Base-by-base conservation (phyloP, 2,329 filamentous ascomycete genomes). In the Claviceps sp. region DNA sequence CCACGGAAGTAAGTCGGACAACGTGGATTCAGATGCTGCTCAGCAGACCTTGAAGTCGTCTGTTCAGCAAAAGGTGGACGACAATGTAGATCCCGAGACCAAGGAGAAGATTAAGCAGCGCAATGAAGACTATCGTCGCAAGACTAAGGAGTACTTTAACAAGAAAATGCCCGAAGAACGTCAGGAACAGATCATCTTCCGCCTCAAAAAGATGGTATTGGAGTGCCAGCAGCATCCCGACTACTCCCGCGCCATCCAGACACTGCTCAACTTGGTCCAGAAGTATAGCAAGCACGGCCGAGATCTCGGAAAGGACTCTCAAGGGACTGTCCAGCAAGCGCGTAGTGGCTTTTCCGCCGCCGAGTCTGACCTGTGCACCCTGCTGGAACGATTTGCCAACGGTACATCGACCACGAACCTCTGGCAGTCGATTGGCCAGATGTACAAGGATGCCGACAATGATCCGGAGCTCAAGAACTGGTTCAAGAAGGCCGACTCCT, bases 321-420 rank as follows among this genome's bases (percentile, higher is more conserved):
- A 79, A 54, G 79, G 81, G 55, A 78, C 84, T 43, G 79, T 89
- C 47, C 84, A 88, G 76, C 82, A 85, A 70, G 79, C 85, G 56
- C 82, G 86, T 58, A 74, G 79, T 56, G 75, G 77, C 53, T 71
- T 97, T 48, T 71, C 79, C 51, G 74, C 76, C 52, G 88, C 88
- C 50, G 88, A 96, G 72, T 74, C 78, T 68, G 84, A 95, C 64
- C 76, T 68, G 71, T 75, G 87, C 80, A 88, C 82, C 8, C 75
- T 98, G 20, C 83, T 98, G 59, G 93, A 97, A 74, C 86, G 93
- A 47, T 97, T 96, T 61, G 93, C 93, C 64, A 97, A 98, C 68
- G 84, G 84, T 62, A 97, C 93, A 8, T 96, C 90, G 0, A 81
- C 83, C 37, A 85, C 94, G 57, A 88, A 95, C 58, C 73, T 97